Conservation (phyloP, 148 eudicot genomes). For the Diospyros kaki region DNA sequence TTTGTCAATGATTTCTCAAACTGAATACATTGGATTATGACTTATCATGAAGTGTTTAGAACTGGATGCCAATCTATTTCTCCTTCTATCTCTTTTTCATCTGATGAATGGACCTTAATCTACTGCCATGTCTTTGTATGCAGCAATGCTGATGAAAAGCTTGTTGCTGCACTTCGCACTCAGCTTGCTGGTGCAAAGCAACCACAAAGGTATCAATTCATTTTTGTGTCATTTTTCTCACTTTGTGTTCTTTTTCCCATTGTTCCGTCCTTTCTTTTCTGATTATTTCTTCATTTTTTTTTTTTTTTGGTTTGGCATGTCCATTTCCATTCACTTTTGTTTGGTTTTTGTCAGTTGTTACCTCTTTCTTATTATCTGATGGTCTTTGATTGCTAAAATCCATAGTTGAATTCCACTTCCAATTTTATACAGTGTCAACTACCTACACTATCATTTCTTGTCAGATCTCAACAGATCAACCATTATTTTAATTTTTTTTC, state of each 20-base stretch:
- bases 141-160: constrained; percentile 96
- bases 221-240: background rate
- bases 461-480: background rate
- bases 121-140: constrained; percentile 15
- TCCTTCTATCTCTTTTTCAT: background rate
- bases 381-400: background rate
- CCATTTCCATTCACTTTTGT: background rate
- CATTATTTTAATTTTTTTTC: background rate
- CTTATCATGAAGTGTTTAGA: background rate
- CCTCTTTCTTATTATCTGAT: background rate
- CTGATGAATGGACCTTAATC: constrained; percentile 11
- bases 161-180: constrained; percentile 88
- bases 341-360: background rate
- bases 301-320: background rate
- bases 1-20: background rate
- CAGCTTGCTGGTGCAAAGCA: constrained; percentile 46
- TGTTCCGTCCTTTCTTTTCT: background rate
- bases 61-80: background rate
- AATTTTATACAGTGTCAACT: background rate
- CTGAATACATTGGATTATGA: background rate
- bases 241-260: background rate
- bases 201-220: constrained; percentile 39
- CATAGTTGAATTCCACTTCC: background rate
- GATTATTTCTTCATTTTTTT: constrained; percentile 1
- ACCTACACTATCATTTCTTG: background rate